These are phyloP conservation scores for Sparassis latifolia DNA, from an alignment of 1,284 basidiomycete genomes.

Conservation along the genomic window DNA sequence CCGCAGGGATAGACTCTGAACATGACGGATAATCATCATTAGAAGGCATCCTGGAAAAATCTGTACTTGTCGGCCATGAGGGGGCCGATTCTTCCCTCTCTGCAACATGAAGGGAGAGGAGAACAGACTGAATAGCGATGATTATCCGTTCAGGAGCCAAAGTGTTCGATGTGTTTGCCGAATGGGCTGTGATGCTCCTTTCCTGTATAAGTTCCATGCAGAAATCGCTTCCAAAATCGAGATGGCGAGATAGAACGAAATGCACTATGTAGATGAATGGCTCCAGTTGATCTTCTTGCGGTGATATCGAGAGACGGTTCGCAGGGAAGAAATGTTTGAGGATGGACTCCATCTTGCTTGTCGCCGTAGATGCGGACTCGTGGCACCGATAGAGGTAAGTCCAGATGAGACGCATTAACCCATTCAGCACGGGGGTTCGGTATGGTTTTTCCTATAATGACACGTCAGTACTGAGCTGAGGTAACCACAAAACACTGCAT, in stretches of 20 bases:
- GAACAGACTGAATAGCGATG: conserved; percentile 73
- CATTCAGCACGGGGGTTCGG: conserved; percentile 75
- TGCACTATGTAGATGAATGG: conserved; percentile 79
- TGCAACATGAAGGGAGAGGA: conserved; percentile 66
- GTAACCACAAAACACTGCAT: conserved; percentile 4
- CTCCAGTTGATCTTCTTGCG: conserved; percentile 72
- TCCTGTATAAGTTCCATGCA: conserved; percentile 78
- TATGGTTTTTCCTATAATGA: conserved; percentile 67
- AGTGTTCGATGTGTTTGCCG: conserved; percentile 35
- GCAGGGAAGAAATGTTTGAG: conserved; percentile 79
- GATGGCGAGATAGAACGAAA: conserved; percentile 79
- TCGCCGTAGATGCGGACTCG: conserved; percentile 75
- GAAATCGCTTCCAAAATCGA: conserved; percentile 82
- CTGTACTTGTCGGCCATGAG: conserved; percentile 70
- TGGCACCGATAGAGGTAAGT: conserved; percentile 92
- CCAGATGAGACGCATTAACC: conserved; percentile 83
- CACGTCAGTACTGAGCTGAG: neutral
- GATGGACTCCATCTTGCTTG: conserved; percentile 72
- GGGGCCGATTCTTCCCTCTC: conserved; percentile 68
- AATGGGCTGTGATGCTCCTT: conserved; percentile 37
- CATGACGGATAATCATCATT: conserved; percentile 67
- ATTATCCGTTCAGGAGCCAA: conserved; percentile 70
- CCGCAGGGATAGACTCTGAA: conserved; percentile 52
- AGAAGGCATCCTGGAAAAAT: conserved; percentile 60
- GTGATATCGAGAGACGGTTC: conserved; percentile 56